Base-by-base conservation (phyloP, 2,329 filamentous ascomycete genomes). In the Huntiella savannae region DNA sequence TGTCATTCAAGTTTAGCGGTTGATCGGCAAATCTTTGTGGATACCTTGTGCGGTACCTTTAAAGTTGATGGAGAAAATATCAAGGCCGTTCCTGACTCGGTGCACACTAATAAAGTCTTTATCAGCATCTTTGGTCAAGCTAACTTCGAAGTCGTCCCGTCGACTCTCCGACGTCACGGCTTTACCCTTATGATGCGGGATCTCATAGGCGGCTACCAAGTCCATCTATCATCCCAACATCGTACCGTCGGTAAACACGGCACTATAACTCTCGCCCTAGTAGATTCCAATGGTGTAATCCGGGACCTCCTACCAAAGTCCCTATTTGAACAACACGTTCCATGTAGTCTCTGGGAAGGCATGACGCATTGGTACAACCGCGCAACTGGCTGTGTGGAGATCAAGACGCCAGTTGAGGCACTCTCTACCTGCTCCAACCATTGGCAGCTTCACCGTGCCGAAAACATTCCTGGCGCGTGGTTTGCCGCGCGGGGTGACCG, bases 11-110 rank as follows among this genome's bases (percentile, higher is more conserved):
- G 22, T 28, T 28, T 6, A 7, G 22, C 22, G 8, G 22, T 7
- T 10, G 8, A 28, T 28, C 7, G 22, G 2, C 22, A 10, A 4
- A 35, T 47, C 5, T 35, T 22, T 22, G 67, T 67, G 51, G 71
- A 73, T 50, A 42, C 73, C 0, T 51, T 78, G 2, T 67, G 61
- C 0, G 72, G 67, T 0, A 59, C 67, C 17, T 56, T 79, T 0
- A 59, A 75, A 0, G 62, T 77, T 0, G 62, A 75, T 47, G 71
- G 72, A 0, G 37, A 58, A 1, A 71, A 69, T 0, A 52, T 75
- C 0, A 55, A 62, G 3, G 61, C 65, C 2, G 58, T 76, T 0
- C 72, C 72, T 0, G 2, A 8, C 0, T 50, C 62, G 0, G 76
- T 71, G 41, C 59, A 65, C 33, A 6, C 8, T 0, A 59, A 71